phyloP scores from a whole-genome alignment of 306 rosid genomes.

The Quercus agrifolia region DNA sequence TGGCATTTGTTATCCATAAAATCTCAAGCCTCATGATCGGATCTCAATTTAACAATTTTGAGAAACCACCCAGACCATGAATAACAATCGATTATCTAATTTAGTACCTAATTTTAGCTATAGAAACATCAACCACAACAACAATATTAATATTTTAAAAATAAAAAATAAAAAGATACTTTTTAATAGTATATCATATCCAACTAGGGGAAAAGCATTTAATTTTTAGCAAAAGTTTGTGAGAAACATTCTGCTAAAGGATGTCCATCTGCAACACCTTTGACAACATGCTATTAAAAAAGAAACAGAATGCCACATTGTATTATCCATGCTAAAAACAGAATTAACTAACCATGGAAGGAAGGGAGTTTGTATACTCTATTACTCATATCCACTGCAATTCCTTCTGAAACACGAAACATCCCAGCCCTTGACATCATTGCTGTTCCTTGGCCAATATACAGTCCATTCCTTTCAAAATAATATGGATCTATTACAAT shows the following conservation, averaged over 20 bases:
- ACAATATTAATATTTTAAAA: background rate
- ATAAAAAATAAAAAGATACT: background rate
- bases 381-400: conserved; percentile 78
- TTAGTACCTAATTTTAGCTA: background rate
- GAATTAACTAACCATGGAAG: conserved; percentile 57
- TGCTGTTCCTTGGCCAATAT: conserved; percentile 84
- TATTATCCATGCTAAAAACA: background rate
- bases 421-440: conserved; percentile 89
- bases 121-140: background rate
- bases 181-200: background rate
- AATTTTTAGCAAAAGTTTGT: background rate
- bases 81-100: background rate
- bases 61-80: background rate
- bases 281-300: background rate
- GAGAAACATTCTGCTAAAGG: background rate
- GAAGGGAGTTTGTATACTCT: conserved; percentile 85
- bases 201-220: background rate
- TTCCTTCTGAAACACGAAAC: conserved; percentile 67
- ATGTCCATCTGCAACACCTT: background rate
- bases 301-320: background rate
- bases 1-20: background rate
- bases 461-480: conserved; percentile 65
- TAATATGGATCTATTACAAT: conserved; percentile 65
- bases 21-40: background rate
- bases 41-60: background rate